Conservation (phyloP, 768 basidiomycete genomes). For the Tylopilus vinaceipallidus region DNA sequence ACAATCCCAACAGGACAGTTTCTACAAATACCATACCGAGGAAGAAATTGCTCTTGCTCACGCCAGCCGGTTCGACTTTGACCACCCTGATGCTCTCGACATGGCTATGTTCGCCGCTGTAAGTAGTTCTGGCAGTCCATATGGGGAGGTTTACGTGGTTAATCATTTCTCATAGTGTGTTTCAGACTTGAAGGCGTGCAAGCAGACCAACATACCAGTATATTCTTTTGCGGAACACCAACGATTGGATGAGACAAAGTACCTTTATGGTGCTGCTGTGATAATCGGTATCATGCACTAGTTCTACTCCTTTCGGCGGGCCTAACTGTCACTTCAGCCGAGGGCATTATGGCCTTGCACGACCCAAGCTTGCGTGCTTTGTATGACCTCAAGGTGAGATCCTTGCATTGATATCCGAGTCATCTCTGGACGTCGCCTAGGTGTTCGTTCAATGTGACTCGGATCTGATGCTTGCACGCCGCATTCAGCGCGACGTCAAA, state of each 20-base stretch:
- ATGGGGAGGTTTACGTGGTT: neutral
- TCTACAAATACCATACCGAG: slow-evolving; percentile 78
- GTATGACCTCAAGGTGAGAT: slow-evolving; percentile 87
- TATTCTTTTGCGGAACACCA: slow-evolving; percentile 95
- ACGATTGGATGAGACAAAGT: slow-evolving; percentile 72
- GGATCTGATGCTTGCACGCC: slow-evolving; percentile 94
- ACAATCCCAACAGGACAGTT: slow-evolving; percentile 72
- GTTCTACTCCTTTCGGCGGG: neutral
- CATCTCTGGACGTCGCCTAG: slow-evolving; percentile 32
- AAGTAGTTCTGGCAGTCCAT: slow-evolving; percentile 25
- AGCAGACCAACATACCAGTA: slow-evolving; percentile 84
- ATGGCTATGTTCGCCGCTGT: slow-evolving; percentile 82
- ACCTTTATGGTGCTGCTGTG: slow-evolving; percentile 90
- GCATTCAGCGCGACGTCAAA: slow-evolving; percentile 82
- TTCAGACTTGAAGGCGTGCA: slow-evolving; percentile 79
- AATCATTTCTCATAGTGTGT: slow-evolving; percentile 57
- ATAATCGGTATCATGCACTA: slow-evolving; percentile 63
- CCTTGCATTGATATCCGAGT: neutral
- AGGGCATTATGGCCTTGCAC: slow-evolving; percentile 89
- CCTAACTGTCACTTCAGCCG: slow-evolving; percentile 45
- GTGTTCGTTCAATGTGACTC: slow-evolving; percentile 92
- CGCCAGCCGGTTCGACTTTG: slow-evolving; percentile 78
- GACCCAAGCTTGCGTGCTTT: slow-evolving; percentile 75
- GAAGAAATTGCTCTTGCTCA: slow-evolving; percentile 86
- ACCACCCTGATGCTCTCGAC: slow-evolving; percentile 92